Evolutionary conservation across 495 filamentous ascomycete genomes (phyloP), one percentile per base, ranked within the genome.

Genomic region (Eremomyces bilateralis): DNA sequence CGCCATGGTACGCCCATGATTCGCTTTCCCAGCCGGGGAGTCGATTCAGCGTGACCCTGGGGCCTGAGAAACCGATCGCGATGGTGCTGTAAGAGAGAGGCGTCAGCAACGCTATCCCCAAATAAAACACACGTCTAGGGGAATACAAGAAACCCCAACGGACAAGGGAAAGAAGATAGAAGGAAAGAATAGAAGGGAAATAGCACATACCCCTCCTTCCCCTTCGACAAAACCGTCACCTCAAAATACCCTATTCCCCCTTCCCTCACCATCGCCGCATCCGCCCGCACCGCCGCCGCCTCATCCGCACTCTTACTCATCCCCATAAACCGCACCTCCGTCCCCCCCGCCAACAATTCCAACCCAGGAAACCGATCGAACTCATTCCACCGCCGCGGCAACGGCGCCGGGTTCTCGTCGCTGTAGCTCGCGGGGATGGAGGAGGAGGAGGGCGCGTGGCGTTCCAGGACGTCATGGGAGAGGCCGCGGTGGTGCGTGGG

Each of bases 171-270:
- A n/a, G n/a, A n/a, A n/a, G n/a, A n/a, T n/a, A n/a, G n/a, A n/a
- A n/a, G n/a, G n/a, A n/a, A n/a, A n/a, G n/a, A n/a, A n/a, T n/a
- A n/a, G n/a, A n/a, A n/a, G 27, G 18, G 41, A 40, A 35, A 63
- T 16, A 20, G 30, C 31, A 6, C 78, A 39, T 65, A 90, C 82
- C 83, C 80, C 46, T 93, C 85, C 56, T 80, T 76, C 42, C 76
- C 77, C 45, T 75, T 78, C 2, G 76, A 74, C 29, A 84, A 52
- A 34, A 99, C 71, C n/a, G 71, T 77, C 8, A 92, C 70, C 59
- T 99, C 88, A 53, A 77, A 99, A 52, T 99, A 99, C 54, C 93
- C 95, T 36, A 97, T 75, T 0, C 88, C 88, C 44, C 77, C 83
- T 52, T 90, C 72, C 31, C 72, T 64, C n/a, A 88, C 79, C 74